Base-by-base conservation (phyloP, 2,329 filamentous ascomycete genomes). In the Alternaria alternata region DNA sequence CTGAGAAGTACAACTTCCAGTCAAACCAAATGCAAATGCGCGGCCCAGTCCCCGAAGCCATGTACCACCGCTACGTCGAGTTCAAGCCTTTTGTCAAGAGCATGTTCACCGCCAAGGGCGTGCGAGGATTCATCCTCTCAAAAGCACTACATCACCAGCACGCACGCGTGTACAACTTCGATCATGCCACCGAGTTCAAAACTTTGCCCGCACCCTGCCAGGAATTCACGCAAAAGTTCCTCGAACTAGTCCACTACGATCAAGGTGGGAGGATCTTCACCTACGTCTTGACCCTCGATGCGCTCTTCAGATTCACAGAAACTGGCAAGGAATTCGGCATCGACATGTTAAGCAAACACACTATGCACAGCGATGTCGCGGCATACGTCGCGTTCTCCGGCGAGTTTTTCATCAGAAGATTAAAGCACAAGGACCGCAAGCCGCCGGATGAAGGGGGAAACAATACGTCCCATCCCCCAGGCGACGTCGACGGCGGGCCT, bases 291-390 rank as follows among this genome's bases (percentile, higher is more conserved):
- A 96, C 93, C 0, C 85, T 97, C 7, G 94, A 98, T 73, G 91
- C 90, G 5, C 84, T 94, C 54, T 87, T 96, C 74, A 90, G 93
- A 46, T 97, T 97, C 79, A 97, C 94, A 1, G 94, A 97, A 78
- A 98, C 94, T 0, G 94, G 94, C 30, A 95, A 95, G 70, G 94
- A 97, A 72, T 97, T 97, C 61, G 93, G 94, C 53, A 93, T 98
- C 71, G 94, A 97, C 79, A 83, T 97, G 77, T 81, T 98, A 71
- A 93, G 90, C 78, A 98, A 98, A 77, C 94, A 98, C 78, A 96
- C 93, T 41, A 97, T 98, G 93, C 94, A 98, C 81, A 94, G 92
- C 66, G 90, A 97, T 77, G 94, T 97, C 1, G 91, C 89, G 36
- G 91, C 92, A 2, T 97, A 97, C 76, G 92, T 97, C 65, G 94